Evolutionary conservation across 495 filamentous ascomycete species (phyloP), one percentile per base, ranked within the genome.

Genomic region (Lindgomyces ingoldianus): DNA sequence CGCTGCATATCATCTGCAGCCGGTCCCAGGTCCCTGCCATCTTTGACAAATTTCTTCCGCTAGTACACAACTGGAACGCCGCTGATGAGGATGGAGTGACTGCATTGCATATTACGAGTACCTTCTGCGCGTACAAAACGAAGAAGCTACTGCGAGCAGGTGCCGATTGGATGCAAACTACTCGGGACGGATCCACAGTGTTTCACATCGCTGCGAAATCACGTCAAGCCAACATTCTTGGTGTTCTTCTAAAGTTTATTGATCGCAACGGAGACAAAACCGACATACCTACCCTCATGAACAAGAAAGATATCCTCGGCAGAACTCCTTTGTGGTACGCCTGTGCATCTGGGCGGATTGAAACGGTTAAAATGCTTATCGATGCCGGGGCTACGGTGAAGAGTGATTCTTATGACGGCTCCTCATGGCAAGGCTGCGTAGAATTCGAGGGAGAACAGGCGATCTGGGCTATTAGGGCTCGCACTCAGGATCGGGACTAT

Each of bases 251-350:
- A 4, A 47, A 66, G 14, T 4, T 3, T 14, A 39, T 39, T 14
- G 6, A 39, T n/a, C n/a, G 33, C 6, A 39, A 39, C 6, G 6
- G 6, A 14, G 33, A 39, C 33, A 14, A 39, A 39, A 14, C 33
- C 6, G 14, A 39, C 6, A 6, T 6, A 39, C 14, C 14, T 6
- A 39, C 14, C 6, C 33, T 39, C 33, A 39, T 6, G 14, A 14
- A 6, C 6, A 39, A 6, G 3, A n/a, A 21, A 49, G 65, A 68
- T 36, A 18, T 10, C 12, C 25, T 14, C 9, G 46, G 53, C 30
- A 39, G 33, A 16, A 59, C 51, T 3, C 52, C 65, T 2, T 47
- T 68, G 22, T 53, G 55, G 46, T 57, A 68, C 42, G 65, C 60
- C 11, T 64, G 51, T 24, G 14, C 11, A 1, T 58, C 65, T 4